Evolutionary conservation across 208 protist genomes (phyloP), one percentile per base, ranked within the genome.

Genomic region (Trypanosoma vivax): DNA sequence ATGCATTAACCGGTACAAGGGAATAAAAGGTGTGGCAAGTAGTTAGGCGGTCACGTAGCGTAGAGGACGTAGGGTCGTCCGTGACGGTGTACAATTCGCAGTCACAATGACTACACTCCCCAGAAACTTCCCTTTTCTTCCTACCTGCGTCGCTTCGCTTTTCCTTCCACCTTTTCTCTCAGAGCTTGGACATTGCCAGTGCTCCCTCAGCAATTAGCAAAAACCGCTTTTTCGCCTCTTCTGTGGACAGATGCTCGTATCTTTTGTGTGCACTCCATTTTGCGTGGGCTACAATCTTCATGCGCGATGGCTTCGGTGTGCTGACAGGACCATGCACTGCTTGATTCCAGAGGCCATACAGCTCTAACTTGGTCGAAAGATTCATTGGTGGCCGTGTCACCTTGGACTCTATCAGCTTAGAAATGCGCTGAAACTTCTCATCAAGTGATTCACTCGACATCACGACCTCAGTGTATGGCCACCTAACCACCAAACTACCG

Each of bases 271-370:
- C 83, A 30, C 52, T 58, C 73, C 71, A 90, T 64, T 94, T 94
- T 16, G 77, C 55, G 51, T 83, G 87, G 28, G 73, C 76, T 1
- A 87, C 50, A 33, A 87, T 13, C 24, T 76, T 83, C 18, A 70
- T 19, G 16, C 72, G 73, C 31, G 68, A 86, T 10, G 88, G 88
- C 37, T 76, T 58, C 33, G 59, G 45, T 23, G 47, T 64, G 5
- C 65, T 87, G 47, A 79, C 86, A 39, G 77, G 75, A 1, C 77
- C 88, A 31, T 72, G 70, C 34, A 54, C 79, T 11, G 76, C 81
- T 24, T 89, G 79, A 46, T 83, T 85, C 79, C 79, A 94, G 50
- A 94, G 58, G 0, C 83, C 87, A 49, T 94, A 94, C 59, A 94
- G 74, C 58, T 86, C 70, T 1, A 88, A 79, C 61, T 94, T 94